Conservation (phyloP, 768 basidiomycete genomes). For the Pleurotus djamor region DNA sequence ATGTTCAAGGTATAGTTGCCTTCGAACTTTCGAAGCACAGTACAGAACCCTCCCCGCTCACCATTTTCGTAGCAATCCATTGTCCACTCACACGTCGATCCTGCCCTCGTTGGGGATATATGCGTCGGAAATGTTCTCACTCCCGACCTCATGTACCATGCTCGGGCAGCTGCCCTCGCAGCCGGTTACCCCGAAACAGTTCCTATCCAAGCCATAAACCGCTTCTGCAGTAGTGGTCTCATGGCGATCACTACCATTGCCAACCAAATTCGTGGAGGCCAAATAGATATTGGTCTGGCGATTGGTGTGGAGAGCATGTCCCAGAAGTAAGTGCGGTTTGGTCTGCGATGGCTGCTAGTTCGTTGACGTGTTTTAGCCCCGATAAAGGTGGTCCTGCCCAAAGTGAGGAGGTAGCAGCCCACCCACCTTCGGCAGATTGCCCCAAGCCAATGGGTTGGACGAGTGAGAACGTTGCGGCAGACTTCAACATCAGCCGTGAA, state of each 20-base stretch:
- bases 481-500: constrained; percentile 69
- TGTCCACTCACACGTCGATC: constrained; percentile 55
- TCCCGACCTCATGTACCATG: constrained; percentile 63
- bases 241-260: constrained; percentile 79
- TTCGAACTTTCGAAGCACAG: constrained; percentile 9
- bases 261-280: constrained; percentile 74
- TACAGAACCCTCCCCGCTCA: constrained; percentile 7
- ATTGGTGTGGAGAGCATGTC: constrained; percentile 90
- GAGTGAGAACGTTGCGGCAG: constrained; percentile 79
- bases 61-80: constrained; percentile 49
- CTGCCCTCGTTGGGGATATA: constrained; percentile 68
- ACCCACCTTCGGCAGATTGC: constrained; percentile 59
- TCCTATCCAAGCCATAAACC: constrained; percentile 72
- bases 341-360: constrained; percentile 3
- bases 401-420: constrained; percentile 58
- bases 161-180: constrained; percentile 71
- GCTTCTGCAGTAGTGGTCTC: constrained; percentile 85
- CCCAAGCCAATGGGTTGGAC: constrained; percentile 86
- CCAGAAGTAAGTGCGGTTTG: constrained; percentile 42
- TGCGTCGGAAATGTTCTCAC: constrained; percentile 78
- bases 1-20: constrained; percentile 62
- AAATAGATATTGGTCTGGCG: constrained; percentile 79
- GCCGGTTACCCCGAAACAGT: constrained; percentile 81
- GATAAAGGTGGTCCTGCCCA: constrained; percentile 60
- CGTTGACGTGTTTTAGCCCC: constrained; percentile 37